phyloP scores from a whole-genome alignment of 2,329 filamentous ascomycete species.

The Phaeoacremonium minimum region DNA sequence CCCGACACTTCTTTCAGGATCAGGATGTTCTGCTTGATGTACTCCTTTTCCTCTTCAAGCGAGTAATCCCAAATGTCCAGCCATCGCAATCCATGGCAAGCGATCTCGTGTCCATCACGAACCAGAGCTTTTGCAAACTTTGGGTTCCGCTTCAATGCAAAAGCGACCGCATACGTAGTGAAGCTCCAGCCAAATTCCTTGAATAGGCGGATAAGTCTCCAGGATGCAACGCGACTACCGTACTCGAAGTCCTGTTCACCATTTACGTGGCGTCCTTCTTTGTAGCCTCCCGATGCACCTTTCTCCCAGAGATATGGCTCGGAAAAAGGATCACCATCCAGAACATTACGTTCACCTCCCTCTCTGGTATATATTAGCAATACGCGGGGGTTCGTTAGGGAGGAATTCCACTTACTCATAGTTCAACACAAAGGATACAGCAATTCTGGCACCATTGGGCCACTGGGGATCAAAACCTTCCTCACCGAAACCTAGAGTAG shows the following conservation, averaged over 20 bases:
- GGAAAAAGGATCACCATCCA: constrained; percentile 17
- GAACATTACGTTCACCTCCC: constrained; percentile 18
- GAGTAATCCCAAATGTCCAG: constrained; percentile 33
- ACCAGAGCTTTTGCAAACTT: constrained; percentile 31
- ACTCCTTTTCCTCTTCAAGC: constrained; percentile 29
- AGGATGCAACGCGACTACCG: constrained; percentile 19
- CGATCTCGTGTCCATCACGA: constrained; percentile 33
- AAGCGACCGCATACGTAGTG: constrained; percentile 33
- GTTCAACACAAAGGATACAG: constrained; percentile 16
- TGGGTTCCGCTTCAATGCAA: constrained; percentile 33
- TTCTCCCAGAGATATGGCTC: constrained; percentile 19
- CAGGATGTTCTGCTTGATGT: constrained; percentile 29
- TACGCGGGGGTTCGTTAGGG: not conserved
- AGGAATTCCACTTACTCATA: constrained; percentile 12
- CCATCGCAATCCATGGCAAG: constrained; percentile 34
- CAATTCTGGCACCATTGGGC: constrained; percentile 16
- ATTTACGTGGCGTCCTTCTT: constrained; percentile 15
- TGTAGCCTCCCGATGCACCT: constrained; percentile 15
- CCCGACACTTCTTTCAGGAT: constrained; percentile 25
- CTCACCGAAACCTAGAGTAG: constrained; percentile 13
- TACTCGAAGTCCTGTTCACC: constrained; percentile 19
- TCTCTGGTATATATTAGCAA: constrained; percentile 6
- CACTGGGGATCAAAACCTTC: constrained; percentile 16
- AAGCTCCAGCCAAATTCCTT: constrained; percentile 35
- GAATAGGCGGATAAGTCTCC: constrained; percentile 33